Evolutionary conservation across 768 basidiomycete species (phyloP).

Genomic region (Leccinellum albellum): DNA sequence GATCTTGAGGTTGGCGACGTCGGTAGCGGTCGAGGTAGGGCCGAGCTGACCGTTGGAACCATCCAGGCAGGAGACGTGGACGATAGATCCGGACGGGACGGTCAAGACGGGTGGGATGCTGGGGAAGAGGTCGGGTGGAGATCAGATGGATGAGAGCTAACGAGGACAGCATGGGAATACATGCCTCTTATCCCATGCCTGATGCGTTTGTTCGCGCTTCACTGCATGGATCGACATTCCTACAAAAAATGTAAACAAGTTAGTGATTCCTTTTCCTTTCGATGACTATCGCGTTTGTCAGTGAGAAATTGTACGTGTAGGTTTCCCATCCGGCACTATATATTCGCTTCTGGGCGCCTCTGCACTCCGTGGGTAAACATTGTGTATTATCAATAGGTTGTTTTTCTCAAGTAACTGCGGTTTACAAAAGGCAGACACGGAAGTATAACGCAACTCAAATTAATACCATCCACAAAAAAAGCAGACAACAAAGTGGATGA

Average conservation of each 20-base stretch:
- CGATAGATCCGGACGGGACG: constrained; percentile 49
- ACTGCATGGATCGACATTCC: constrained; percentile 51
- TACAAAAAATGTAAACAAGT: not conserved
- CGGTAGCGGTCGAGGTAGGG: constrained; percentile 34
- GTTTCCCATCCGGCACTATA: not conserved
- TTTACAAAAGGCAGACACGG: too few species aligned
- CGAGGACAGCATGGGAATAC: not conserved
- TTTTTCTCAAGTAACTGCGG: too few species aligned
- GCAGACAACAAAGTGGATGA: too few species aligned
- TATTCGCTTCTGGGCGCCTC: not conserved
- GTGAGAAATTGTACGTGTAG: not conserved
- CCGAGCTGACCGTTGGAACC: constrained; percentile 60
- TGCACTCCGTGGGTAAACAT: not conserved
- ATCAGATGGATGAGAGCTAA: not conserved
- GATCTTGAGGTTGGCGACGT: constrained; percentile 42
- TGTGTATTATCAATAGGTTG: too few species aligned
- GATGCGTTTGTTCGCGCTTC: constrained; percentile 48
- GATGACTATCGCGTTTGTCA: not conserved
- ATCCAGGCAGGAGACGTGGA: constrained; percentile 61
- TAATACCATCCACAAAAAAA: too few species aligned
- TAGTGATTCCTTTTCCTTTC: not conserved
- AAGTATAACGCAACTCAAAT: too few species aligned
- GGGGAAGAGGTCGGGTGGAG: not conserved
- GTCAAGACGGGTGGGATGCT: constrained; percentile 52
- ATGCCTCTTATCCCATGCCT: constrained; percentile 61